Evolutionary conservation across 2,329 filamentous ascomycete species (phyloP).

Genomic region (Colletotrichum sp.): DNA sequence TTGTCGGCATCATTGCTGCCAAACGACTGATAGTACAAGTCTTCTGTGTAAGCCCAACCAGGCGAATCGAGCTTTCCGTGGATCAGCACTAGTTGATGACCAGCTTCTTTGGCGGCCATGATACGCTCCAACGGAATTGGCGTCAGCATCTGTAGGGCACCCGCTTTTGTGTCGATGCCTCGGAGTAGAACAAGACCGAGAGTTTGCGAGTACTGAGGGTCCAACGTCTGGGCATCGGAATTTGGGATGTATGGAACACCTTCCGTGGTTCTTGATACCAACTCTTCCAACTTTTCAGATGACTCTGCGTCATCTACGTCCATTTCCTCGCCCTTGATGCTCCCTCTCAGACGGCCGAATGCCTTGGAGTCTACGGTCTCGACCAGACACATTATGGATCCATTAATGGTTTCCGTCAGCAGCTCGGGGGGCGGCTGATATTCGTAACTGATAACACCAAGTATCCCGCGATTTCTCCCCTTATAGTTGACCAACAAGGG

Average conservation of each 20-base stretch:
- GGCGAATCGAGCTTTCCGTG: conserved; percentile 73
- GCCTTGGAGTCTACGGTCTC: conserved; percentile 60
- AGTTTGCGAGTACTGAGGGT: conserved; percentile 63
- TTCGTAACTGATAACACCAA: conserved; percentile 73
- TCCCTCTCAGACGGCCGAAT: conserved; percentile 41
- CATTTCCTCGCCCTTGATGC: conserved; percentile 12
- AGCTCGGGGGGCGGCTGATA: conserved; percentile 64
- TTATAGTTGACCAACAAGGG: conserved; percentile 70
- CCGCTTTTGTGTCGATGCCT: conserved; percentile 63
- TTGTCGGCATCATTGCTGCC: conserved; percentile 22
- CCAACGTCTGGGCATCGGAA: conserved; percentile 55
- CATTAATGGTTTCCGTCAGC: conserved; percentile 71
- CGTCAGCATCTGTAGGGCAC: conserved; percentile 68
- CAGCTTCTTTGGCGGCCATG: conserved; percentile 41
- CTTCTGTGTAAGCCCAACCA: conserved; percentile 73
- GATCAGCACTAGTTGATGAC: conserved; percentile 64
- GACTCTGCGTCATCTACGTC: conserved; percentile 17
- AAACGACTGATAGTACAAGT: conserved; percentile 50
- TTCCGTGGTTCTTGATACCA: conserved; percentile 51
- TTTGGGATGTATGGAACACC: conserved; percentile 68
- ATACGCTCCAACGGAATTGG: conserved; percentile 54
- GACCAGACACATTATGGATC: conserved; percentile 72
- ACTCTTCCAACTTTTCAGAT: conserved; percentile 7
- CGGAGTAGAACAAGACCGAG: conserved; percentile 74
- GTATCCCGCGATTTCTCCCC: conserved; percentile 55